A percentile compares a stretch with the other conserved stretches of the same genome.
phyloP scores from a whole-genome alignment of 2,329 filamentous ascomycete genomes.

The Hypoxylon sp. region DNA sequence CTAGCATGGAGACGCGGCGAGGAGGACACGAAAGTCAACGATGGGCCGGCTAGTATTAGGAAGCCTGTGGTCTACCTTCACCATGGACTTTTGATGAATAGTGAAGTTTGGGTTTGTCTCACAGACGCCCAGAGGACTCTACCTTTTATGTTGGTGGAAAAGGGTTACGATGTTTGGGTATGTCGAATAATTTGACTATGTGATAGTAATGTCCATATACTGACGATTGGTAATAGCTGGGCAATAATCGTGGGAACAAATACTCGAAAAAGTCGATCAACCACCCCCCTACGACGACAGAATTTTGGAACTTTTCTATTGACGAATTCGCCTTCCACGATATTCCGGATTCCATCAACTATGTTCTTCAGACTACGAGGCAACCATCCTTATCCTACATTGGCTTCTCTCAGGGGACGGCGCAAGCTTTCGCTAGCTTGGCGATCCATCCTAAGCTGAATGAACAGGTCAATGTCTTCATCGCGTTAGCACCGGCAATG shows the following conservation, averaged over 20 bases:
- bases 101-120: slow-evolving; percentile 95
- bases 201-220: slow-evolving; percentile 6
- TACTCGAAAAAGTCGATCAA: slow-evolving; percentile 95
- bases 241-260: slow-evolving; percentile 98
- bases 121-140: slow-evolving; percentile 87
- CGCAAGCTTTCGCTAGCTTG: slow-evolving; percentile 92
- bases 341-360: slow-evolving; percentile 92
- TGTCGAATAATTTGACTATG: slow-evolving; percentile 43
- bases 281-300: slow-evolving; percentile 74
- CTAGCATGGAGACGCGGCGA: slow-evolving; percentile 85
- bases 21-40: slow-evolving; percentile 80
- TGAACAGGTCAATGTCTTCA: slow-evolving; percentile 92
- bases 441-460: slow-evolving; percentile 94
- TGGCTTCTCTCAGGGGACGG: slow-evolving; percentile 96
- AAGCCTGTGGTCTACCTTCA: slow-evolving; percentile 95
- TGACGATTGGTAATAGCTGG: slow-evolving; percentile 65
- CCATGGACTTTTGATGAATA: slow-evolving; percentile 97
- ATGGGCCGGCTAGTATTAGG: slow-evolving; percentile 69
- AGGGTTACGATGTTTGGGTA: slow-evolving; percentile 95
- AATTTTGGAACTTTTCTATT: slow-evolving; percentile 98
- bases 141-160: slow-evolving; percentile 87
- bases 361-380: slow-evolving; percentile 84
- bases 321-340: slow-evolving; percentile 98
- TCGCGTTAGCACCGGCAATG: slow-evolving; percentile 96
- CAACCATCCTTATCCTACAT: slow-evolving; percentile 92